Base-by-base conservation (phyloP, 768 basidiomycete species). In the Calocybe cyanea region DNA sequence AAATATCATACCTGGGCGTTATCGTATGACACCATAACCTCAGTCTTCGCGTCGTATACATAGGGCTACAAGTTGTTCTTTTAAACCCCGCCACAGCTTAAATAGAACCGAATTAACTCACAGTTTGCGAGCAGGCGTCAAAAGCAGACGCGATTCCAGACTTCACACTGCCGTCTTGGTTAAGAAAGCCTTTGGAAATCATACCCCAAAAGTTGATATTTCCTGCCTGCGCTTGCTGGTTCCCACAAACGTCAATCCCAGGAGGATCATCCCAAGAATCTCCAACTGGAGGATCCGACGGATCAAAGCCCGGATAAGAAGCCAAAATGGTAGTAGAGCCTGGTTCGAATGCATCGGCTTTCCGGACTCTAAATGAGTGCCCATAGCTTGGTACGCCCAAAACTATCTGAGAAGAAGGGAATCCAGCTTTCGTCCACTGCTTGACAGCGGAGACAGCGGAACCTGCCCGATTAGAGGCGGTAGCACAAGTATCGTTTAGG, bases 341-440 rank as follows among this genome's bases (percentile, higher is more conserved):
- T 2, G 55, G 41, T 14, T 65, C 56, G 56, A 79, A 68, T 0
- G 86, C 85, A 31, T 64, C 56, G 6, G 59, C 58, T 19, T 57
- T 56, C 7, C 56, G 48, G 43, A 89, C 86, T 37, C 62, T 57
- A 76, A 74, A 94, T 18, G 87, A 79, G 66, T 94, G 91, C 0
- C 90, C 90, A 61, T 91, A 94, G 7, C 80, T 67, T 1, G 92
- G 75, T 0, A 97, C 83, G 41, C 90, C 94, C 28, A 97, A 77
- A 14, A 91, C 80, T 41, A 95, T 77, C 50, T 75, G 58, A 36
- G 70, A 59, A 8, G 71, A 63, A 17, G 92, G 87, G 60, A 97
- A 78, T 23, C 88, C 88, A 19, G 92, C 91, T 0, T 60, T 62
- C 1, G 70, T 76, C 93, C 93, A 96, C 10, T 73, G 69, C 5